Evolutionary conservation across 345 rosid species (phyloP).

Genomic region (Eucalyptus tenuipes): DNA sequence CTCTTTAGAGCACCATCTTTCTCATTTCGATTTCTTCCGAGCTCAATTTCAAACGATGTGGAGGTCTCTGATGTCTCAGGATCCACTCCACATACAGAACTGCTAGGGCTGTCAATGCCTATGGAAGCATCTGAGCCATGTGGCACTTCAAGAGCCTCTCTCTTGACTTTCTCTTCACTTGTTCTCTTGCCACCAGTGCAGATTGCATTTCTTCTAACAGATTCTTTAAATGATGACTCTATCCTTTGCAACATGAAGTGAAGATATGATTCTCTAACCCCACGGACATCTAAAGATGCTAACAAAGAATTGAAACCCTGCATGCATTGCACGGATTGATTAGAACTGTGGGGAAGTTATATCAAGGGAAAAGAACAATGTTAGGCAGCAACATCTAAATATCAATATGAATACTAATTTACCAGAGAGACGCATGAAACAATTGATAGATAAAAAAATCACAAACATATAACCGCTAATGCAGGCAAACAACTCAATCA

Average conservation of each 20-base stretch:
- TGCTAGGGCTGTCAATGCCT: slow-evolving; percentile 18
- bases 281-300: slow-evolving; percentile 69
- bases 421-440: neutral
- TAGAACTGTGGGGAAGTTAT: neutral
- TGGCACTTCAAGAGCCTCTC: slow-evolving; percentile 9
- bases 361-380: neutral
- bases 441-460: neutral
- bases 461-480: neutral
- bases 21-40: slow-evolving; percentile 38
- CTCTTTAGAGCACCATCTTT: slow-evolving; percentile 35
- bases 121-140: neutral
- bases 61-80: slow-evolving; percentile 42
- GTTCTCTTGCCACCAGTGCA: slow-evolving; percentile 1
- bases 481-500: neutral
- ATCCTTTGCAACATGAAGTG: slow-evolving; percentile 57
- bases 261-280: slow-evolving; percentile 70
- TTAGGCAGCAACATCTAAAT: neutral
- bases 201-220: slow-evolving; percentile 23
- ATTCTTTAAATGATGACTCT: slow-evolving; percentile 59
- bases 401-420: neutral
- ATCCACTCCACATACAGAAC: slow-evolving; percentile 19
- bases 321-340: neutral
- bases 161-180: neutral
- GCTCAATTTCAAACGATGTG: slow-evolving; percentile 43
- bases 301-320: slow-evolving; percentile 64